Conservation (phyloP, 495 filamentous ascomycete species). For the Aspergillus olivimuriae region DNA sequence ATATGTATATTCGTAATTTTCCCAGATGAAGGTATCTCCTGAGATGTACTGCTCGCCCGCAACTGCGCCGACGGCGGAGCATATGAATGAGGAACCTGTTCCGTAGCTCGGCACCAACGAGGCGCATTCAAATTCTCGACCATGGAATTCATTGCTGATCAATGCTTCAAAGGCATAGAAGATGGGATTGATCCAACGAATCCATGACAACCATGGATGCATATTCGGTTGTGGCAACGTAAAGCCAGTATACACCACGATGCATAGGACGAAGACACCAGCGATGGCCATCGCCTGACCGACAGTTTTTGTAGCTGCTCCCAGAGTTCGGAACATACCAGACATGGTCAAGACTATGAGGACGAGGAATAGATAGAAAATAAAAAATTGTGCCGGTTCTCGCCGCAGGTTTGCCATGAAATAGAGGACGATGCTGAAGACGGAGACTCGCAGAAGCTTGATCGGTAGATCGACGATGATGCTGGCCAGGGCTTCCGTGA, state of each 20-base stretch:
- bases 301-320: constrained; percentile 28
- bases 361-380: constrained; percentile 47
- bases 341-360: constrained; percentile 46
- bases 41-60: constrained; percentile 41
- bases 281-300: constrained; percentile 38
- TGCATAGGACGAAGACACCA: constrained; percentile 33
- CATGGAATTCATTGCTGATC: constrained; percentile 51
- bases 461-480: constrained; percentile 50
- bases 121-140: constrained; percentile 38
- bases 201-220: constrained; percentile 42
- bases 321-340: constrained; percentile 37
- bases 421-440: constrained; percentile 50
- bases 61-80: constrained; percentile 45
- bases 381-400: constrained; percentile 49
- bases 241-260: constrained; percentile 41
- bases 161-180: constrained; percentile 34
- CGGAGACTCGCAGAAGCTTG: constrained; percentile 35
- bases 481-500: constrained; percentile 48
- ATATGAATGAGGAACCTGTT: constrained; percentile 36
- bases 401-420: constrained; percentile 44
- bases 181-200: constrained; percentile 36
- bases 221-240: constrained; percentile 33
- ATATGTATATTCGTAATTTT: constrained; percentile 45
- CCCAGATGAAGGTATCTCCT: constrained; percentile 45
- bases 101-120: constrained; percentile 32